Conservation (phyloP, 192 early-diverging fungal genomes). For the Coemansia sp. region DNA sequence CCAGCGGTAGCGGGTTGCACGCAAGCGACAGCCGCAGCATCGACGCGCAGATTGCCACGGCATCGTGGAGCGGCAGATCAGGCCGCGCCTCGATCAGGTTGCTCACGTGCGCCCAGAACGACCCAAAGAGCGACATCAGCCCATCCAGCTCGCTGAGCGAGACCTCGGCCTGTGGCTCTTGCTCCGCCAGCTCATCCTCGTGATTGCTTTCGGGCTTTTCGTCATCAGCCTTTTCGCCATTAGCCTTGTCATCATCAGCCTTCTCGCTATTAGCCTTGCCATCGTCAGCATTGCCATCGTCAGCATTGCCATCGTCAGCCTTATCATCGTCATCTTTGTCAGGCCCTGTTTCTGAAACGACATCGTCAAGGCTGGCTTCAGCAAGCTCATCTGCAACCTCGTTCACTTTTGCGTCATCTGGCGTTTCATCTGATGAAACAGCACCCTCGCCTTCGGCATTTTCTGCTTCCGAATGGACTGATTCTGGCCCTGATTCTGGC, state of each 20-base stretch:
- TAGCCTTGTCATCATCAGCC: not conserved
- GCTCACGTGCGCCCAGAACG: constrained; percentile 96
- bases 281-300: constrained; percentile 7
- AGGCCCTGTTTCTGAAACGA: not conserved
- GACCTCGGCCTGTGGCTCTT: not conserved
- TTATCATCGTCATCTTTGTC: not conserved
- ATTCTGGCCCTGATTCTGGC: not conserved
- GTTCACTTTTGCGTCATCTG: not conserved
- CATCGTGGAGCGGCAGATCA: constrained; percentile 89
- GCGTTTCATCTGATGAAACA: not conserved
- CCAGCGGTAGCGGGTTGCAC: constrained; percentile 76
- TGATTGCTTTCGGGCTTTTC: not conserved
- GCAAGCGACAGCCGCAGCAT: constrained; percentile 88
- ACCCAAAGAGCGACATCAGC: constrained; percentile 73
- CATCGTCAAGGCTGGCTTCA: not conserved
- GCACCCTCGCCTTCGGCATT: not conserved
- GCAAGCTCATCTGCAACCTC: not conserved
- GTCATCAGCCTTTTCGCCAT: not conserved
- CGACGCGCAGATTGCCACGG: constrained; percentile 86
- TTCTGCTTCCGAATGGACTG: not conserved
- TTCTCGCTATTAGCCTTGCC: too few species aligned
- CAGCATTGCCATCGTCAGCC: not conserved
- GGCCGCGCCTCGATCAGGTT: constrained; percentile 89
- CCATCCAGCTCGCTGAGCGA: constrained; percentile 23
- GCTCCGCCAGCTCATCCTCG: not conserved